Conservation (phyloP, 2,329 filamentous ascomycete genomes). For the Hymenoscyphus repandus region DNA sequence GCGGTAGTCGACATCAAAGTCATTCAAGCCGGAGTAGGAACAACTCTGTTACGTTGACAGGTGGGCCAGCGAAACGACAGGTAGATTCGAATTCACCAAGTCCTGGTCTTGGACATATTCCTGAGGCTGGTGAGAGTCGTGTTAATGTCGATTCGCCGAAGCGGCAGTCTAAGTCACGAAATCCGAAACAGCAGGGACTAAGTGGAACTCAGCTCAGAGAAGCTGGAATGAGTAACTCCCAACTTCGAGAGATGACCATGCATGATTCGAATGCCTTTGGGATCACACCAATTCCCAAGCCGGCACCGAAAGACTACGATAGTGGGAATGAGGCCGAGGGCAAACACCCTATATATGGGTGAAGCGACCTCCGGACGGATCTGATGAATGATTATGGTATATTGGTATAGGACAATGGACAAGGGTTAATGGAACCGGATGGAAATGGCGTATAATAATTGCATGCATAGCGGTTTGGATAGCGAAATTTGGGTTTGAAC, state of each 20-base stretch:
- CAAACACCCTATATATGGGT: not conserved
- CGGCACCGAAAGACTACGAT: constrained; percentile 2
- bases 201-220: constrained; percentile 7
- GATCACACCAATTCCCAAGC: not conserved
- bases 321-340: not conserved
- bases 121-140: constrained; percentile 20
- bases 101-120: constrained; percentile 14
- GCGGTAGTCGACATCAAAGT: not conserved
- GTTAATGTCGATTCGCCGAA: constrained; percentile 9
- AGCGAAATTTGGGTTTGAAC: not conserved
- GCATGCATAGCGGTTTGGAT: not conserved
- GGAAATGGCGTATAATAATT: not conserved
- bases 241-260: constrained; percentile 16
- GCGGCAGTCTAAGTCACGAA: not conserved
- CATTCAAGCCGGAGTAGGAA: not conserved
- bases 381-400: not conserved
- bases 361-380: not conserved
- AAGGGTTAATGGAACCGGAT: not conserved
- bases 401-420: too few species aligned
- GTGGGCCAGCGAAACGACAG: not conserved
- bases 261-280: constrained; percentile 1
- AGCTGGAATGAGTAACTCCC: constrained; percentile 14
- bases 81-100: not conserved
- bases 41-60: not conserved
- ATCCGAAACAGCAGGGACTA: not conserved